Evolutionary conservation across 2,329 filamentous ascomycete genomes (phyloP), one percentile per base, ranked within the genome.

Genomic region (Colletotrichum eleusines): DNA sequence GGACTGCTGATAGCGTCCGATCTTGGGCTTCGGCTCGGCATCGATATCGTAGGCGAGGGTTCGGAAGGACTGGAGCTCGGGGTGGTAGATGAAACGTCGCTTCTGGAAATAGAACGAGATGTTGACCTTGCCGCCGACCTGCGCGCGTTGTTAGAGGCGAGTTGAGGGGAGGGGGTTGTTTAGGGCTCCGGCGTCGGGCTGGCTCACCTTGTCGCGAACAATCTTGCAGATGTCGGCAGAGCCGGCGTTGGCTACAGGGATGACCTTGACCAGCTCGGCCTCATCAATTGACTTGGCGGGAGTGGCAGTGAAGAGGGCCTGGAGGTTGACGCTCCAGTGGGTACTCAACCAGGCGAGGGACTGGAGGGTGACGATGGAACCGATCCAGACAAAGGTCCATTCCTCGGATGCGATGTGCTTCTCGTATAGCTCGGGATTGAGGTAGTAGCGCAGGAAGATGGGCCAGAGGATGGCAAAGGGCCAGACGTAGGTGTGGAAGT

Each of bases 101-200:
- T 99, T 99, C 84, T 99, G 96, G 84, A 99, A 99, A 68, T 98
- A 85, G 83, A 99, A 99, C 12, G 94, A 98, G 16, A 91, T 82
- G 74, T 91, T 95, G 67, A 88, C 86, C 84, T 93, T 93, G 76
- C 90, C 93, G 73, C 89, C 92, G 73, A 88, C 85, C 90, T 91
- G 71, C 8, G 65, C 8, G 65, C 31, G 33, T n/a, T 48, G 65
- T 31, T 57, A n/a, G 46, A 68, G 42, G 23, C 18, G 14, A 28
- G 3, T 16, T n/a, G 6, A 33, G 31, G 14, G 38, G 11, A 38
- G 11, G 54, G 31, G 6, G n/a, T 33, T 5, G 23, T 61, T 11
- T 44, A 11, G 38, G 44, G 61, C 44, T 46, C 20, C 50, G 26
- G 42, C 40, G 16, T 42, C 18, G 8, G 16, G 18, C 40, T 40